phyloP scores from a whole-genome alignment of 257 asterid genomes.

The Plantago major region DNA sequence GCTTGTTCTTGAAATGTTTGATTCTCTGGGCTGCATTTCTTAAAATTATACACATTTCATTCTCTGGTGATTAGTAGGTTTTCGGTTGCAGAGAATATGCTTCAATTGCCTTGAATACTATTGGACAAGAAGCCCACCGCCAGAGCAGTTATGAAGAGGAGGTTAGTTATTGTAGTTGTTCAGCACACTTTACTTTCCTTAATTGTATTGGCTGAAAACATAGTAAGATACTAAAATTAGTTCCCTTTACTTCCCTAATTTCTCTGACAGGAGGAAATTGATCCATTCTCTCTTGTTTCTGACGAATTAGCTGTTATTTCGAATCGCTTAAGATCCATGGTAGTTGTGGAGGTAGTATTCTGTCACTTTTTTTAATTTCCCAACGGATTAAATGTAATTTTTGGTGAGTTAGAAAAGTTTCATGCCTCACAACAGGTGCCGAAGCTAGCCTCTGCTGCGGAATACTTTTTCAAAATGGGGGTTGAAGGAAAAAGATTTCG shows the following conservation, averaged over 20 bases:
- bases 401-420: conserved; percentile 14
- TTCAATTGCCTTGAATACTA: conserved; percentile 54
- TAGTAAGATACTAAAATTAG: background rate
- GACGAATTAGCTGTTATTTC: conserved; percentile 84
- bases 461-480: conserved; percentile 84
- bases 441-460: conserved; percentile 97
- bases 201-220: background rate
- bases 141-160: conserved; percentile 47
- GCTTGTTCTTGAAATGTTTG: conserved; percentile 8
- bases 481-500: conserved; percentile 96
- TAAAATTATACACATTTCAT: conserved; percentile 21
- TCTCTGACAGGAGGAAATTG: conserved; percentile 64
- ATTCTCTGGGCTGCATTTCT: conserved; percentile 23
- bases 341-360: conserved; percentile 79
- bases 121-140: conserved; percentile 46
- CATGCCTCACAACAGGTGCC: conserved; percentile 67
- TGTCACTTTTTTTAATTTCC: conserved; percentile 16
- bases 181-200: conserved; percentile 1
- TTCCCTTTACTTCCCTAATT: conserved; percentile 7
- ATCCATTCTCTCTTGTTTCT: conserved; percentile 96
- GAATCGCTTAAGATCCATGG: conserved; percentile 88
- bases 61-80: conserved; percentile 62
- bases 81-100: conserved; percentile 75
- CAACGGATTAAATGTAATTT: conserved; percentile 14
- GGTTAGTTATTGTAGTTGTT: conserved; percentile 37